A percentile compares a stretch with the other conserved stretches of the same genome.
These are phyloP conservation scores for Diaporthe nobilis DNA, from an alignment of 2,329 filamentous ascomycete species.

Conservation along the genomic window DNA sequence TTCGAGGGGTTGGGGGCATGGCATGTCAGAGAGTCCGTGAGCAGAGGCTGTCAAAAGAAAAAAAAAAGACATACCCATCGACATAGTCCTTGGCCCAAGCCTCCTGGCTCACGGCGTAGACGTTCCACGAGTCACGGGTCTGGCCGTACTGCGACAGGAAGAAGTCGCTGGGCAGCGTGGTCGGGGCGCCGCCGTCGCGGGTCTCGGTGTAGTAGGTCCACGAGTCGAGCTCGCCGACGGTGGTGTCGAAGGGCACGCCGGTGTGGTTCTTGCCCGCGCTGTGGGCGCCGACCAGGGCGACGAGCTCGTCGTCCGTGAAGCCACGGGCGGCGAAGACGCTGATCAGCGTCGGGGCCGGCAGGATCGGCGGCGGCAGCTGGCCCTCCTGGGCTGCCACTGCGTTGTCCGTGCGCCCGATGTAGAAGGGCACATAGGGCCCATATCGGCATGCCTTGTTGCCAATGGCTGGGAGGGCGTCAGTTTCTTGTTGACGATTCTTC, in stretches of 20 bases:
- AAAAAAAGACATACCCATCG: conserved; percentile 48
- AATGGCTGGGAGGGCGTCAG: conserved; percentile 43
- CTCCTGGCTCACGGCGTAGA: conserved; percentile 44
- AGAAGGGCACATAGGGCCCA: conserved; percentile 46
- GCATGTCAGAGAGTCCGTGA: not conserved
- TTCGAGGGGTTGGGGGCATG: not conserved
- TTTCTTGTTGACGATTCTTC: not conserved
- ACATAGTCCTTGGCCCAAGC: conserved; percentile 47
- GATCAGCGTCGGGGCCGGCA: conserved; percentile 43
- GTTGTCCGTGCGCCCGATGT: conserved; percentile 47
- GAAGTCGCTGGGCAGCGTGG: conserved; percentile 47
- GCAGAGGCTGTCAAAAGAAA: conserved; percentile 21
- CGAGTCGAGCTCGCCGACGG: conserved; percentile 45
- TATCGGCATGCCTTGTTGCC: conserved; percentile 46
- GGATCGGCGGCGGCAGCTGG: conserved; percentile 44
- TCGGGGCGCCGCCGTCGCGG: conserved; percentile 43
- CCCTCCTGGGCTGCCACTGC: conserved; percentile 42
- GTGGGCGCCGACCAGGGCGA: conserved; percentile 49
- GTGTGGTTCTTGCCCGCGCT: conserved; percentile 47
- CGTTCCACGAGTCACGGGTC: conserved; percentile 46
- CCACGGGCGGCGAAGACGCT: conserved; percentile 45
- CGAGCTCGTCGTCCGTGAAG: conserved; percentile 46
- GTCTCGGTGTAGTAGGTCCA: conserved; percentile 48
- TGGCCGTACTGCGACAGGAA: conserved; percentile 46
- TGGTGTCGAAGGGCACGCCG: conserved; percentile 46